These are phyloP conservation scores for Rhodotorula sphaerocarpa DNA, from an alignment of 768 basidiomycete genomes.

Conservation along the genomic window DNA sequence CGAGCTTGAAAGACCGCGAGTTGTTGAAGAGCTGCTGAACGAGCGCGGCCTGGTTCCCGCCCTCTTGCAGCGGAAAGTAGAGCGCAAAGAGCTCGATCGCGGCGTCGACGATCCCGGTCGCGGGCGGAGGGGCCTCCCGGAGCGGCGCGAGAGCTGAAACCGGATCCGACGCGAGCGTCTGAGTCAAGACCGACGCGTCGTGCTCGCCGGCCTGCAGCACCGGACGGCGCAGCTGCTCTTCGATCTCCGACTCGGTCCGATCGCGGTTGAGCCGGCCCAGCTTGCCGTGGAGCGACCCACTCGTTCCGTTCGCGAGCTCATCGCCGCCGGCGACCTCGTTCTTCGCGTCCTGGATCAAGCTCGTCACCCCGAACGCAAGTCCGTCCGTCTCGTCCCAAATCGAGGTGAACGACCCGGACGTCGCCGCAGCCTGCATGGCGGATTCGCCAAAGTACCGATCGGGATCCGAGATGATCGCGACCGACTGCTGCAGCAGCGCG, in stretches of 20 bases:
- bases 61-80: slow-evolving; percentile 69
- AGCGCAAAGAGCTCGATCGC: slow-evolving; percentile 78
- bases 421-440: slow-evolving; percentile 78
- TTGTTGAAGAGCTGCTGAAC: slow-evolving; percentile 54
- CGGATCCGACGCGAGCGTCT: slow-evolving; percentile 44
- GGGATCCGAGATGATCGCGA: slow-evolving; percentile 73
- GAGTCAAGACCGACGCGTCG: slow-evolving; percentile 62
- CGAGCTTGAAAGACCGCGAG: slow-evolving; percentile 65
- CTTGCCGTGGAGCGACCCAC: slow-evolving; percentile 8
- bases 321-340: slow-evolving; percentile 37
- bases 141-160: slow-evolving; percentile 39
- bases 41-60: slow-evolving; percentile 44
- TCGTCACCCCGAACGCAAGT: slow-evolving; percentile 84
- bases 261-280: slow-evolving; percentile 61
- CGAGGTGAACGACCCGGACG: slow-evolving; percentile 68
- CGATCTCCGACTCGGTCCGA: slow-evolving; percentile 68
- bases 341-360: slow-evolving; percentile 41
- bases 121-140: slow-evolving; percentile 59
- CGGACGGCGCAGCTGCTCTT: slow-evolving; percentile 66
- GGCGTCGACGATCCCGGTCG: slow-evolving; percentile 75
- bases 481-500: slow-evolving; percentile 68
- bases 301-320: background rate
- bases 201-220: slow-evolving; percentile 78
- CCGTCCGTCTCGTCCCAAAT: slow-evolving; percentile 84
- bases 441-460: slow-evolving; percentile 70